A percentile compares a stretch with the other conserved stretches of the same genome.
phyloP scores from a whole-genome alignment of 2,329 filamentous ascomycete species.

The Cladophialophora psammophila region DNA sequence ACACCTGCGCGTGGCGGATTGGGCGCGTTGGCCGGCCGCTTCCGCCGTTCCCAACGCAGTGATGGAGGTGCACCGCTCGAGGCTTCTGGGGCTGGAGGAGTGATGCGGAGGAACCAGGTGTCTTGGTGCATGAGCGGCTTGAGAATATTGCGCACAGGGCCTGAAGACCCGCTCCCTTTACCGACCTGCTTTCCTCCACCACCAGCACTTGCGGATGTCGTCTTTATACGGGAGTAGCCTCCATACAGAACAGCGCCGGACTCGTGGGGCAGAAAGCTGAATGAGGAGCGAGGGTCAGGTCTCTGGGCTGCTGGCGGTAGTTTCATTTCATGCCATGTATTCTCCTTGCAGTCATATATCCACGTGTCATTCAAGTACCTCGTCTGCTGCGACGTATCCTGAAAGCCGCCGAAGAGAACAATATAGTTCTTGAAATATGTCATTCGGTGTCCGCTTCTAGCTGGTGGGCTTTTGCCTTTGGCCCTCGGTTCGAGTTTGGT shows the following conservation, averaged over 20 bases:
- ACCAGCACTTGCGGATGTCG: slow-evolving; percentile 59
- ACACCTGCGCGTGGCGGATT: slow-evolving; percentile 83
- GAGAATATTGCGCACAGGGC: slow-evolving; percentile 69
- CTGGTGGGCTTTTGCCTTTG: slow-evolving; percentile 78
- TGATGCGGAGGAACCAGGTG: slow-evolving; percentile 88
- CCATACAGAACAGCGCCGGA: slow-evolving; percentile 88
- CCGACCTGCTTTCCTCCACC: slow-evolving; percentile 60
- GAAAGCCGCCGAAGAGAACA: slow-evolving; percentile 93
- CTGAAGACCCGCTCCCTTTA: slow-evolving; percentile 63
- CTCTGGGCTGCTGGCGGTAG: slow-evolving; percentile 81
- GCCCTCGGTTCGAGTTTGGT: slow-evolving; percentile 78
- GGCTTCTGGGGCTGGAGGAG: slow-evolving; percentile 72
- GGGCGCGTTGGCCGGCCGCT: slow-evolving; percentile 88
- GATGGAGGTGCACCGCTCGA: slow-evolving; percentile 70
- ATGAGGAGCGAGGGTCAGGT: slow-evolving; percentile 89
- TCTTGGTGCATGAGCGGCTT: slow-evolving; percentile 93
- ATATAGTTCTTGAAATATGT: slow-evolving; percentile 98
- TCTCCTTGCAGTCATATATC: slow-evolving; percentile 92
- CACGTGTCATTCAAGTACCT: slow-evolving; percentile 93
- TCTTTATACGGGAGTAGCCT: slow-evolving; percentile 91
- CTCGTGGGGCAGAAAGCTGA: slow-evolving; percentile 90
- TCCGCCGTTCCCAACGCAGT: slow-evolving; percentile 90
- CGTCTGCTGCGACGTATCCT: slow-evolving; percentile 93
- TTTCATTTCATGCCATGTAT: slow-evolving; percentile 79
- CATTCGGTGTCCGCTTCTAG: slow-evolving; percentile 92